Evolutionary conservation across 1,284 basidiomycete genomes (phyloP).

Genomic region (Cutaneotrichosporon sp.): DNA sequence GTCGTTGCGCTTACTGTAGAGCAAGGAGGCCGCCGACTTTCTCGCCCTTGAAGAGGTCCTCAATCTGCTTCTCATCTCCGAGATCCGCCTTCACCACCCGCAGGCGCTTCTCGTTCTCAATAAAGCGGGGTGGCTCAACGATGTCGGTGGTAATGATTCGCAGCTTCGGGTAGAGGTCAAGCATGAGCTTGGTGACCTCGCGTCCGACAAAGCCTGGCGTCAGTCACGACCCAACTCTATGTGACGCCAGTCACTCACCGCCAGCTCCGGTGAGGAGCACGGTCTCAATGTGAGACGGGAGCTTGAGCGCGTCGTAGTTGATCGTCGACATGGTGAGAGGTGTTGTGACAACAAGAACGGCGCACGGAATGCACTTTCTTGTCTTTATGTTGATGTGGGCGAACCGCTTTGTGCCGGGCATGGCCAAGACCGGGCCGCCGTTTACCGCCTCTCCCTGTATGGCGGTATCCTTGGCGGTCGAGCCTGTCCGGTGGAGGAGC

Average conservation of each 20-base stretch:
- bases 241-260: conserved; percentile 37
- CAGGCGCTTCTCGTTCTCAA: conserved; percentile 41
- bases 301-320: conserved; percentile 41
- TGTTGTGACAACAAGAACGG: too few species aligned
- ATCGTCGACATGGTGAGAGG: neutral
- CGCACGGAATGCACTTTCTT: too few species aligned
- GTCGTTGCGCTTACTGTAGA: conserved; percentile 36
- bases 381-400: too few species aligned
- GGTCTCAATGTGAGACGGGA: conserved; percentile 46
- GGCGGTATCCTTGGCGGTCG: too few species aligned
- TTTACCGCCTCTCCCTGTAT: too few species aligned
- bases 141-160: conserved; percentile 58
- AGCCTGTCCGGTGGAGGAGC: too few species aligned
- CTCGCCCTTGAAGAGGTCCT: conserved; percentile 47
- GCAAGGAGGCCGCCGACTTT: conserved; percentile 45
- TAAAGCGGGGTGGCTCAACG: conserved; percentile 52
- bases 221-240: neutral
- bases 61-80: conserved; percentile 50
- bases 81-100: conserved; percentile 54
- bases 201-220: conserved; percentile 46
- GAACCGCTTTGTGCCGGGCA: too few species aligned
- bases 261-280: conserved; percentile 59
- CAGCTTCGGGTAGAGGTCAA: conserved; percentile 49
- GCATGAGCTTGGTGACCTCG: conserved; percentile 46
- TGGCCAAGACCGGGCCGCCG: too few species aligned